These are phyloP conservation scores for Metschnikowia colocasiae DNA, from an alignment of 805 yeast genomes.

Conservation along the genomic window DNA sequence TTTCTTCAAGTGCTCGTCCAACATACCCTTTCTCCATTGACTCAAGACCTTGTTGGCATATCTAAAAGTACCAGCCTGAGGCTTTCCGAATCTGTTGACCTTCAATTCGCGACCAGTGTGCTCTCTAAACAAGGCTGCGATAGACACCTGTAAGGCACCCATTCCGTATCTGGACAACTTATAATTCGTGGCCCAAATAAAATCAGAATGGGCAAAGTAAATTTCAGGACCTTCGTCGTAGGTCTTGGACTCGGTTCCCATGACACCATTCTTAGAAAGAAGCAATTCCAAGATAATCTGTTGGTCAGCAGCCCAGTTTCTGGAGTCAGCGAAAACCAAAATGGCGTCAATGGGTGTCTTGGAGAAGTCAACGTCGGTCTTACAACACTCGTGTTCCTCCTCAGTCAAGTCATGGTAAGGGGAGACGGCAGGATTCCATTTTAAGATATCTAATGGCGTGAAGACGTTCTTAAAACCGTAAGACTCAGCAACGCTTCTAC, in stretches of 20 bases:
- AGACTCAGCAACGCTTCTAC: constrained; percentile 75
- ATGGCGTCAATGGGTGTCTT: constrained; percentile 72
- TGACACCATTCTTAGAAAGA: constrained; percentile 69
- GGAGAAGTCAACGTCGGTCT: constrained; percentile 56
- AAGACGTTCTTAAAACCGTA: constrained; percentile 83
- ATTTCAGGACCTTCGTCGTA: constrained; percentile 76
- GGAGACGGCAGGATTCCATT: constrained; percentile 82
- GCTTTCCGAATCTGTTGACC: constrained; percentile 85
- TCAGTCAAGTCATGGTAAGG: constrained; percentile 79
- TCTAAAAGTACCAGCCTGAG: constrained; percentile 81
- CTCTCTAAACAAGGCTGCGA: constrained; percentile 79
- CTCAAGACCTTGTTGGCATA: constrained; percentile 76
- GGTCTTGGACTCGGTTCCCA: constrained; percentile 76
- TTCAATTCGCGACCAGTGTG: constrained; percentile 79
- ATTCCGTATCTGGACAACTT: constrained; percentile 81
- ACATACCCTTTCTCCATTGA: constrained; percentile 73
- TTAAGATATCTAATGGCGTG: constrained; percentile 77
- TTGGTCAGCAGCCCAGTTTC: constrained; percentile 92
- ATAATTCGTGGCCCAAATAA: constrained; percentile 90
- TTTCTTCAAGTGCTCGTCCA: constrained; percentile 68
- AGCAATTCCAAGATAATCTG: constrained; percentile 82
- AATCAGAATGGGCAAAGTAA: constrained; percentile 88
- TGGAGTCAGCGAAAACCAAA: constrained; percentile 84
- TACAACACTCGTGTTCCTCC: constrained; percentile 57
- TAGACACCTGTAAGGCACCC: constrained; percentile 90